Conservation (phyloP, 2,329 filamentous ascomycete species). For the Kalmusia sp. region DNA sequence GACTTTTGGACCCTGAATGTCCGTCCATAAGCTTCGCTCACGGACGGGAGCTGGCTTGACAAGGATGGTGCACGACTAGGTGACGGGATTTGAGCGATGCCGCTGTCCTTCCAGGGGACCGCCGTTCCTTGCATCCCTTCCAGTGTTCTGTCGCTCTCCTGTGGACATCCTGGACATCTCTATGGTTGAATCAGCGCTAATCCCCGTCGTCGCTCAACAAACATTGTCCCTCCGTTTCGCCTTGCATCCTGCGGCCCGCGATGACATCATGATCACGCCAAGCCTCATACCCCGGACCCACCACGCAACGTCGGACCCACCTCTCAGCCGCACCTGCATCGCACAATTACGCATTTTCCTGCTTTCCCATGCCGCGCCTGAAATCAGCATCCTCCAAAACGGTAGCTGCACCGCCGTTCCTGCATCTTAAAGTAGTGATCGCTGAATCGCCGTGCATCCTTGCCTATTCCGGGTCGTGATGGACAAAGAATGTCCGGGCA, state of each 20-base stretch:
- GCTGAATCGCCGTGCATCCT: constrained; percentile 1
- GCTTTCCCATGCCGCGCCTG: not conserved
- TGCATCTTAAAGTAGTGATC: constrained; percentile 1
- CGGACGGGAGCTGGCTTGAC: too few species aligned
- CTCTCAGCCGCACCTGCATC: not conserved
- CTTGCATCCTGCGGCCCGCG: not conserved
- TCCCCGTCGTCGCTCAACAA: too few species aligned
- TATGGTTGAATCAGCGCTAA: too few species aligned
- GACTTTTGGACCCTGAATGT: too few species aligned
- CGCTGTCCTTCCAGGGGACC: too few species aligned
- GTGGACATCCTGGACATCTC: not conserved
- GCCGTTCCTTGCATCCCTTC: too few species aligned
- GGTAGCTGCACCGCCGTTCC: not conserved
- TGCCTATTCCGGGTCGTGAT: constrained; percentile 1
- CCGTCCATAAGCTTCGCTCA: too few species aligned
- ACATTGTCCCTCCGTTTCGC: not conserved
- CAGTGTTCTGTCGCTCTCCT: too few species aligned
- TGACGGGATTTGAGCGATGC: too few species aligned
- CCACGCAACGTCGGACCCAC: not conserved
- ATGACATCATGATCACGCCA: not conserved
- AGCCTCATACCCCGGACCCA: not conserved
- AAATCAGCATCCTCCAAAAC: not conserved
- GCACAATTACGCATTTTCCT: not conserved
- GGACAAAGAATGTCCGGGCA: constrained; percentile 2
- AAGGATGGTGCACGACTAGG: too few species aligned